Conservation (phyloP, 106 monocot genomes). For the Apostasia shenzhenica region DNA sequence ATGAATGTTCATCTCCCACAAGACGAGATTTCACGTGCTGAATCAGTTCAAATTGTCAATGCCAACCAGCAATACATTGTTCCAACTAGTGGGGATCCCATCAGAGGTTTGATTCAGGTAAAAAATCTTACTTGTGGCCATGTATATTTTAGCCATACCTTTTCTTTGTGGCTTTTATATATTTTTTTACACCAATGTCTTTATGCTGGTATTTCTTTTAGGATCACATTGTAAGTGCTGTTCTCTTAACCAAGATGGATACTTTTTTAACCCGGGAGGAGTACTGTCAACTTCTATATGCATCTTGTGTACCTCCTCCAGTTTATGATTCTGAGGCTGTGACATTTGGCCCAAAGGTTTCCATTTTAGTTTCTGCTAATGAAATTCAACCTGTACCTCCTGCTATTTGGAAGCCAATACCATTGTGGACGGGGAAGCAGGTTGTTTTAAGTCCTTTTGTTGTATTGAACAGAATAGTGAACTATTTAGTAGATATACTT, state of each 20-base stretch:
- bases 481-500: background rate
- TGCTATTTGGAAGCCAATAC: conserved; percentile 79
- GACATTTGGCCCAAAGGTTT: conserved; percentile 35
- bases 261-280: conserved; percentile 90
- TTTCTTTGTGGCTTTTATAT: background rate
- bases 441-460: conserved; percentile 17
- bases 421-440: conserved; percentile 97
- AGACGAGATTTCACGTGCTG: conserved; percentile 96
- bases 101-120: conserved; percentile 96
- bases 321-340: conserved; percentile 14
- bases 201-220: conserved; percentile 20
- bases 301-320: conserved; percentile 44
- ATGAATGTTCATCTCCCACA: conserved; percentile 99
- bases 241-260: conserved; percentile 77
- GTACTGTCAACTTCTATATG: conserved; percentile 76
- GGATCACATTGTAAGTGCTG: conserved; percentile 97
- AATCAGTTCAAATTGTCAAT: conserved; percentile 79
- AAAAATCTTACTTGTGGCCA: background rate
- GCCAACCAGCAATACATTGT: conserved; percentile 90
- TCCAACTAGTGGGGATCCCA: conserved; percentile 85
- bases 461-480: background rate
- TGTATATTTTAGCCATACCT: background rate
- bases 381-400: conserved; percentile 54
- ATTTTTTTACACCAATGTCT: background rate
- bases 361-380: conserved; percentile 21